Evolutionary conservation across 2,329 filamentous ascomycete genomes (phyloP).

Genomic region (Beauveria brongniartii): DNA sequence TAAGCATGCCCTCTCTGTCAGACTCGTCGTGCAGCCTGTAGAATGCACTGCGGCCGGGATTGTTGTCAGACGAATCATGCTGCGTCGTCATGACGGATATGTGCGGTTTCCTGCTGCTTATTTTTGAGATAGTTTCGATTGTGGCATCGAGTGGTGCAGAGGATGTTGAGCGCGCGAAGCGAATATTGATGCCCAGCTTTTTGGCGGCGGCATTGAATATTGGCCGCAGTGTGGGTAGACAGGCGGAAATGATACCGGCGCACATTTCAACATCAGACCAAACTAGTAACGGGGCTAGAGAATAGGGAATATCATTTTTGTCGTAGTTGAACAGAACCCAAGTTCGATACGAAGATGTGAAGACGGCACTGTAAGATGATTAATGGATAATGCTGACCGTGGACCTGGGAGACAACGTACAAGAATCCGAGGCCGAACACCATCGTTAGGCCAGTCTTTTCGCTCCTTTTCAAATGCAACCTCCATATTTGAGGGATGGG

Average conservation of each 20-base stretch:
- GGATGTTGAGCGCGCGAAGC: not conserved
- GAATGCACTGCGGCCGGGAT: not conserved
- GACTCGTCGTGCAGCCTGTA: constrained; percentile 3
- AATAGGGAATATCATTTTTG: constrained; percentile 34
- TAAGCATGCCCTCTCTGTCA: not conserved
- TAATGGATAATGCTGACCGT: not conserved
- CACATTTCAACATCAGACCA: constrained; percentile 43
- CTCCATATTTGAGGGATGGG: constrained; percentile 37
- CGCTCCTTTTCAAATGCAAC: constrained; percentile 30
- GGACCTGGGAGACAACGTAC: constrained; percentile 20
- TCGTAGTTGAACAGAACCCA: constrained; percentile 37
- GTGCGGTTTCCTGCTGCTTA: constrained; percentile 6
- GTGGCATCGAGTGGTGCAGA: not conserved
- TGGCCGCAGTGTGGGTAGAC: constrained; percentile 43
- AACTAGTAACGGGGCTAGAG: constrained; percentile 35
- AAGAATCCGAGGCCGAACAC: constrained; percentile 39
- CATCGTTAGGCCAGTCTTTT: constrained; percentile 36
- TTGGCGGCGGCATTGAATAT: constrained; percentile 24
- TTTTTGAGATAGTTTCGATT: constrained; percentile 4
- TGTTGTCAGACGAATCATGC: not conserved
- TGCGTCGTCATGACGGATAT: not conserved
- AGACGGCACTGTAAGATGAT: constrained; percentile 31
- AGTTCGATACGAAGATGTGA: constrained; percentile 40
- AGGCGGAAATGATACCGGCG: constrained; percentile 44
- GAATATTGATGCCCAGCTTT: constrained; percentile 6